A percentile compares a stretch with the other conserved stretches of the same genome.
These are phyloP conservation scores for Anisodus tanguticus DNA, from an alignment of 257 asterid species.

Conservation along the genomic window DNA sequence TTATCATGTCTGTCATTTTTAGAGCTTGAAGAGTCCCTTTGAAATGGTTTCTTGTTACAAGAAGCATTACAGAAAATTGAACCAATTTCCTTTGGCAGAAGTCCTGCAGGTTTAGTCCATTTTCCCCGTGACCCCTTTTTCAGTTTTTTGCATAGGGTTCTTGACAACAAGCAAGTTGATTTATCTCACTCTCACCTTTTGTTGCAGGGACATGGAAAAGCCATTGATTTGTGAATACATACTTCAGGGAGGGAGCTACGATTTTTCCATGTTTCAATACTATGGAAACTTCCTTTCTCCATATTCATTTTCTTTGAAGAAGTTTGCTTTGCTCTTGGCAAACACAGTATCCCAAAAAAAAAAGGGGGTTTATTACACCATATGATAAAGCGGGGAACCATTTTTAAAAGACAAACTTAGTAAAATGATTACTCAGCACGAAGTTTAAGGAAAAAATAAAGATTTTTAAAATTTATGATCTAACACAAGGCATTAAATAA, in stretches of 20 bases:
- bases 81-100: constrained; percentile 34
- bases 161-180: constrained; percentile 26
- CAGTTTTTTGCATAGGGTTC: not conserved
- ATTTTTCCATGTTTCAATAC: not conserved
- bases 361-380: no score
- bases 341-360: not conserved
- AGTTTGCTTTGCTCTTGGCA: constrained; percentile 27
- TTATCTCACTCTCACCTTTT: constrained; percentile 30
- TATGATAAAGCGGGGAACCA: no score
- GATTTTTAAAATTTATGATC: no score
- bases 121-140: not conserved
- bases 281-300: not conserved
- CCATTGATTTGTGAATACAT: constrained; percentile 22
- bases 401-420: no score
- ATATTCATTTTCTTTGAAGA: not conserved
- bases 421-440: no score
- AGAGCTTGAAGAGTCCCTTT: not conserved
- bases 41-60: constrained; percentile 32
- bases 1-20: not conserved
- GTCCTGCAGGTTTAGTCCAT: constrained; percentile 18
- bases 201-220: constrained; percentile 18
- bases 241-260: not conserved
- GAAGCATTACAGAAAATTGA: constrained; percentile 41
- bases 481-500: no score
- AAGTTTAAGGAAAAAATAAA: no score